A percentile compares a stretch with the other conserved stretches of the same genome.
phyloP scores from a whole-genome alignment of 2,329 filamentous ascomycete genomes.

The Diaporthe ampelina region DNA sequence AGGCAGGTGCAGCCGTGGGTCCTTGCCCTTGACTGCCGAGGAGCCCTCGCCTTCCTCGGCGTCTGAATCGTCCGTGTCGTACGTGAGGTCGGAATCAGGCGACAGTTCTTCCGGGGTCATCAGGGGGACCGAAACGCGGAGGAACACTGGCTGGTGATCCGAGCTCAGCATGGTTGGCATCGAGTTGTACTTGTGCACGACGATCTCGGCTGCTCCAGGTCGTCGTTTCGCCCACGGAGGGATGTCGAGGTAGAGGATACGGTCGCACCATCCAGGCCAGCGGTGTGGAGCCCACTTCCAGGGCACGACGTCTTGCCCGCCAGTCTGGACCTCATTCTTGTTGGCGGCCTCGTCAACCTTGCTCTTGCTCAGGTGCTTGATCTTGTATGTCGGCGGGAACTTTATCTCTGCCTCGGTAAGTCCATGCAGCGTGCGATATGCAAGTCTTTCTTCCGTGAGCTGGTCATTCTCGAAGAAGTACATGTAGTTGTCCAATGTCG shows the following conservation, averaged over 20 bases:
- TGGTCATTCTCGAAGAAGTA: conserved; percentile 83
- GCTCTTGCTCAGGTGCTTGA: conserved; percentile 62
- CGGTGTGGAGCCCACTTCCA: conserved; percentile 86
- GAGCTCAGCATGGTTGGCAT: conserved; percentile 85
- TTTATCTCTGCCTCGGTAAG: conserved; percentile 79
- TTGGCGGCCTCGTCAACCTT: conserved; percentile 48
- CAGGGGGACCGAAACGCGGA: conserved; percentile 78
- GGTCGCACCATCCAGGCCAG: conserved; percentile 94
- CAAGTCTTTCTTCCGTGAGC: conserved; percentile 77
- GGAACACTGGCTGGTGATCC: conserved; percentile 88
- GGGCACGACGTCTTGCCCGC: conserved; percentile 52
- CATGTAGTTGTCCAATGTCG: conserved; percentile 73
- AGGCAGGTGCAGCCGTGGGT: conserved; percentile 62
- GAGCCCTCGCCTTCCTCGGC: conserved; percentile 5
- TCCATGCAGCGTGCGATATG: conserved; percentile 81
- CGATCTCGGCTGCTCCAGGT: conserved; percentile 50
- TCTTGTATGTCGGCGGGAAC: conserved; percentile 97
- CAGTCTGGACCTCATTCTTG: conserved; percentile 42
- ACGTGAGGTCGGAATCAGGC: conserved; percentile 43
- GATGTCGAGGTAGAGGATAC: conserved; percentile 82
- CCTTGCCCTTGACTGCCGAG: conserved; percentile 40
- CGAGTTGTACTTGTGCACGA: conserved; percentile 78
- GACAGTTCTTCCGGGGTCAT: conserved; percentile 57
- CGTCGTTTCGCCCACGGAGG: conserved; percentile 63
- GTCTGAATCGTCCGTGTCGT: conserved; percentile 7